Evolutionary conservation across 106 monocot species (phyloP).

Genomic region (Allium cepa): DNA sequence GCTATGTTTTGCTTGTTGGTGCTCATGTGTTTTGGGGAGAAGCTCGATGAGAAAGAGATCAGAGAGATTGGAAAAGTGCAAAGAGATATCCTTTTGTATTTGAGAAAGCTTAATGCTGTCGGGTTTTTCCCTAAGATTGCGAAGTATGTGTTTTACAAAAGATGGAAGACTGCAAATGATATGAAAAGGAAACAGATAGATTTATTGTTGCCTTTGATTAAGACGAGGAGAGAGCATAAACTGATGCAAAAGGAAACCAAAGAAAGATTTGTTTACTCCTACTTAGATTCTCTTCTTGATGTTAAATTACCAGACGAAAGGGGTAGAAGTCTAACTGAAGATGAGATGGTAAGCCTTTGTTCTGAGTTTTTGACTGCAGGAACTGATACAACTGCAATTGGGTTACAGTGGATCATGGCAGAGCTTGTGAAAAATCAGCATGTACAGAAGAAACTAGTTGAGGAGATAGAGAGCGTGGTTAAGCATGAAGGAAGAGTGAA

Average conservation of each 20-base stretch:
- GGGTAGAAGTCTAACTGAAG: conserved; percentile 14
- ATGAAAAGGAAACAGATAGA: conserved; percentile 6
- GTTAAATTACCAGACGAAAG: conserved; percentile 22
- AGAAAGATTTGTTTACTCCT: conserved; percentile 14
- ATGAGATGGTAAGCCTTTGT: conserved; percentile 31
- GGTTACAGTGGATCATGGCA: conserved; percentile 48
- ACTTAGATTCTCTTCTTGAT: conserved; percentile 31
- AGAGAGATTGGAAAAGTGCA: background rate
- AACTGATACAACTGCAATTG: conserved; percentile 29
- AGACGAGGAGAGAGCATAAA: background rate
- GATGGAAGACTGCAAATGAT: background rate
- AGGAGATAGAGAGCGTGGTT: conserved; percentile 18
- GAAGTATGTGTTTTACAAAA: background rate
- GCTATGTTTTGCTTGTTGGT: conserved; percentile 7
- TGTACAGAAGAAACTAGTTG: conserved; percentile 13
- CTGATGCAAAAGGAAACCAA: background rate
- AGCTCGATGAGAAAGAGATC: conserved; percentile 3
- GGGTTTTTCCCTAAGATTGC: background rate
- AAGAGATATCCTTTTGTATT: background rate
- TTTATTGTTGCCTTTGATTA: conserved; percentile 1
- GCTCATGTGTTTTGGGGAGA: conserved; percentile 8
- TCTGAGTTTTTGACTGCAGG: conserved; percentile 39
- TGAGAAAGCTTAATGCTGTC: background rate
- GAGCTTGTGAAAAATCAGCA: conserved; percentile 20
- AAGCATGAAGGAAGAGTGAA: background rate